These are phyloP conservation scores for Hepatocystis sp. DNA, from an alignment of 169 alveolate genomes.

Conservation along the genomic window DNA sequence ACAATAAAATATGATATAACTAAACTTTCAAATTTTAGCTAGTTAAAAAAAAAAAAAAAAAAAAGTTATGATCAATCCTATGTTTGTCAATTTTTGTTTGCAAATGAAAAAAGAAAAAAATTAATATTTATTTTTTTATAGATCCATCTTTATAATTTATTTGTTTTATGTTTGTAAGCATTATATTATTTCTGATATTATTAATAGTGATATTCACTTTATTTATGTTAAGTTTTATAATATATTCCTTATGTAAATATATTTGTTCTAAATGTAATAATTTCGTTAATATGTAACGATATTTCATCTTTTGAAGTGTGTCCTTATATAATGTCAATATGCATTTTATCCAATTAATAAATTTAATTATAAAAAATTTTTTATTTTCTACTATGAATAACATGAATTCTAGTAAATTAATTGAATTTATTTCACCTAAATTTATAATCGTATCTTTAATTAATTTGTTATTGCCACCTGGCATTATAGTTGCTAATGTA, in stretches of 20 bases:
- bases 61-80: too few species aligned
- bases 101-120: too few species aligned
- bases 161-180: background rate
- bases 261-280: constrained; percentile 7
- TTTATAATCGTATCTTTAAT: constrained; percentile 18
- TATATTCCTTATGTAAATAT: constrained; percentile 16
- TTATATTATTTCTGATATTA: constrained; percentile 18
- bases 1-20: too few species aligned
- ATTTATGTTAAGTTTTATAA: constrained; percentile 31
- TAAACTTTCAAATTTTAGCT: too few species aligned
- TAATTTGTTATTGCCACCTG: background rate
- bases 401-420: constrained; percentile 31
- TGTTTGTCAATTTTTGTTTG: too few species aligned
- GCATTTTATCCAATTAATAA: constrained; percentile 42
- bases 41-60: too few species aligned
- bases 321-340: constrained; percentile 35
- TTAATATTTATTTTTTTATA: constrained; percentile 42
- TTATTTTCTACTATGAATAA: constrained; percentile 3
- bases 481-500: background rate
- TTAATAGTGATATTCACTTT: constrained; percentile 38
- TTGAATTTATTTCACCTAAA: constrained; percentile 57
- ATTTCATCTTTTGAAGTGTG: constrained; percentile 15
- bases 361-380: background rate
- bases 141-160: constrained; percentile 58
- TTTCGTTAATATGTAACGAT: constrained; percentile 42